These are phyloP conservation scores for Linnemannia zychae DNA, from an alignment of 192 early-diverging fungal species.

Conservation along the genomic window DNA sequence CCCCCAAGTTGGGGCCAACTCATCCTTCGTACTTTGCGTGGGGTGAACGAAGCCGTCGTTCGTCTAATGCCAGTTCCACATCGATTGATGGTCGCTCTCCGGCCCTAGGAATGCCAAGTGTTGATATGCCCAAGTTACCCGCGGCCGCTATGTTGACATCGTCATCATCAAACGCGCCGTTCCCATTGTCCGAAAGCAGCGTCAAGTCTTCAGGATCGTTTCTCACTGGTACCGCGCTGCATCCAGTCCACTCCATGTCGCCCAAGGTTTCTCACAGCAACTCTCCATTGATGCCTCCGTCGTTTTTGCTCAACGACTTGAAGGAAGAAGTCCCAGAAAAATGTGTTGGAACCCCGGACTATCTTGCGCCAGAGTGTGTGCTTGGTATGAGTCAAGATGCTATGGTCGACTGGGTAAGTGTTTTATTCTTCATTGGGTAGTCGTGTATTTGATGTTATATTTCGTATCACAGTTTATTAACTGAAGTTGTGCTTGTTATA, in stretches of 20 bases:
- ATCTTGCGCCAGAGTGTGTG: conserved; percentile 89
- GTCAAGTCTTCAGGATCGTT: conserved; percentile 54
- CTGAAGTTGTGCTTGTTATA: conserved; percentile 28
- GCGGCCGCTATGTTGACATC: conserved; percentile 42
- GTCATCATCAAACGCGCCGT: conserved; percentile 39
- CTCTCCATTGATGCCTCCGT: conserved; percentile 57
- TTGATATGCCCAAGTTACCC: conserved; percentile 44
- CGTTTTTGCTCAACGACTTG: conserved; percentile 60
- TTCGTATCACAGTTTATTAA: not conserved
- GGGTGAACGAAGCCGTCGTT: conserved; percentile 61
- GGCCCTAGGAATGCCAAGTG: conserved; percentile 26
- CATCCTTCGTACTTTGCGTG: conserved; percentile 51
- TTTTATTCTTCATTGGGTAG: not conserved
- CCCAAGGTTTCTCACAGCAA: conserved; percentile 48
- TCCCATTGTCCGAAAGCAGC: conserved; percentile 52
- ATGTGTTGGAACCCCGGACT: conserved; percentile 91
- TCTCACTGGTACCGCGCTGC: conserved; percentile 31
- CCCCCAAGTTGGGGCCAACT: conserved; percentile 47
- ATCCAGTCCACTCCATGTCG: conserved; percentile 28
- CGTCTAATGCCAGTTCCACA: conserved; percentile 59
- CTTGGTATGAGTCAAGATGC: conserved; percentile 86
- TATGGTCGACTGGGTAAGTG: conserved; percentile 89
- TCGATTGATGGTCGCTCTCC: conserved; percentile 54
- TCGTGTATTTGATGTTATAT: not conserved
- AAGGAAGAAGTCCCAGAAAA: conserved; percentile 63